phyloP scores from a whole-genome alignment of 345 rosid genomes.

The Boechera stricta region DNA sequence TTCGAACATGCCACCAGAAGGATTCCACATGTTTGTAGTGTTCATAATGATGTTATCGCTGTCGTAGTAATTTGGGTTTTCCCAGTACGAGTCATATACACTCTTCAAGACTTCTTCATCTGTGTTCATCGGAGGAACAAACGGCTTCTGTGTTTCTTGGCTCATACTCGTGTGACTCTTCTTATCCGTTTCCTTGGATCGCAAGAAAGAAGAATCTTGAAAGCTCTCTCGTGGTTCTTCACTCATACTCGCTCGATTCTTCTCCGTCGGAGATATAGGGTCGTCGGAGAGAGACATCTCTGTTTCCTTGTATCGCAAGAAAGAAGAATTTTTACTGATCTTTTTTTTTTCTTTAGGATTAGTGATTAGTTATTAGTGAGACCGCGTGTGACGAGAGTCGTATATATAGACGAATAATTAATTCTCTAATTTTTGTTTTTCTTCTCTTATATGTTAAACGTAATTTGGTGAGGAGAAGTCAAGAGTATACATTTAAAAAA shows the following conservation, averaged over 20 bases:
- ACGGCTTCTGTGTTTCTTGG: background rate
- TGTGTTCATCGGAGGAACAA: background rate
- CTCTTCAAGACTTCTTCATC: background rate
- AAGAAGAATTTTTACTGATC: background rate
- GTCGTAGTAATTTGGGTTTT: background rate
- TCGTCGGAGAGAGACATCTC: background rate
- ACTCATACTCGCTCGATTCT: background rate
- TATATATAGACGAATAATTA: background rate
- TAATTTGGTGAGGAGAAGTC: too few relatives aligned
- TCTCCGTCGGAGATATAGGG: background rate
- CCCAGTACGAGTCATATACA: background rate
- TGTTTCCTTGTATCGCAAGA: background rate
- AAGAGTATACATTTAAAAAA: too few relatives aligned
- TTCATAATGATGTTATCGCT: background rate
- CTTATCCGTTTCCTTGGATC: background rate
- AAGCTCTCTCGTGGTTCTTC: background rate
- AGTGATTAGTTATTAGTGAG: background rate
- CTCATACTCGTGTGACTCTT: background rate
- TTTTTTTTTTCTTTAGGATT: background rate
- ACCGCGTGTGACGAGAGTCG: background rate
- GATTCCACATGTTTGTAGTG: background rate
- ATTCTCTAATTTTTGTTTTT: background rate
- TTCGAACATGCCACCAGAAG: background rate
- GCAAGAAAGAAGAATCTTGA: background rate
- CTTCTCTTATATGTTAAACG: too few relatives aligned